Conservation (phyloP, 2,329 filamentous ascomycete genomes). For the Phialophora verrucosa region DNA sequence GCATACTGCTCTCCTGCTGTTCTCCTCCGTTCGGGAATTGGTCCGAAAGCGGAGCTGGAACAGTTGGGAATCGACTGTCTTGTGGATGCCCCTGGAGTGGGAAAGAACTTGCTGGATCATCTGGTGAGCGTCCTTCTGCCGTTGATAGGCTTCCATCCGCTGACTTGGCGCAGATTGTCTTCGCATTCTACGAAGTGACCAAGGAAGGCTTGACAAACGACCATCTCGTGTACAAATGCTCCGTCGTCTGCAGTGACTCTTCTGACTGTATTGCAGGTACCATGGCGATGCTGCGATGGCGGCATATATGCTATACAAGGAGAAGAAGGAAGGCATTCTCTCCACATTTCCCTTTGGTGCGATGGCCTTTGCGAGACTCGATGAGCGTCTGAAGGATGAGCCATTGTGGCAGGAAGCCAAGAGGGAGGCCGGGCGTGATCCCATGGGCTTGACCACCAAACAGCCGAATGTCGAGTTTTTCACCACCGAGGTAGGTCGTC, state of each 20-base stretch:
- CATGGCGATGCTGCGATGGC: constrained; percentile 59
- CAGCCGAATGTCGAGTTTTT: constrained; percentile 70
- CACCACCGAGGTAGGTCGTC: constrained; percentile 63
- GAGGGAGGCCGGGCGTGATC: constrained; percentile 59
- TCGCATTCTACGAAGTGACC: constrained; percentile 66
- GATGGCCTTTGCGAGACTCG: constrained; percentile 67
- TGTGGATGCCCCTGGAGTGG: constrained; percentile 58
- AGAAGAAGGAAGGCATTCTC: constrained; percentile 63
- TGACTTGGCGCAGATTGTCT: constrained; percentile 52
- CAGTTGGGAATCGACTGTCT: constrained; percentile 52
- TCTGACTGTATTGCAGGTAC: constrained; percentile 44
- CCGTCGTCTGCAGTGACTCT: constrained; percentile 1
- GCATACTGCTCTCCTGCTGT: constrained; percentile 59
- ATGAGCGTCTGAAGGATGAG: constrained; percentile 62
- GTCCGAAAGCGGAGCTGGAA: constrained; percentile 52
- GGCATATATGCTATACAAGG: constrained; percentile 62
- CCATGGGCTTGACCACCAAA: constrained; percentile 63
- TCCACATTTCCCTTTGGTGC: constrained; percentile 68
- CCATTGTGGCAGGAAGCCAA: constrained; percentile 61
- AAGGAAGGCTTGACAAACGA: constrained; percentile 62
- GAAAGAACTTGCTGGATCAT: constrained; percentile 61
- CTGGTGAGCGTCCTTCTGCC: constrained; percentile 45
- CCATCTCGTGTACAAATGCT: constrained; percentile 49
- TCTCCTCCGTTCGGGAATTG: constrained; percentile 61
- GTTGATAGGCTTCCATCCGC: constrained; percentile 38